A percentile compares a stretch with the other conserved stretches of the same genome.
These are phyloP conservation scores for Nicotiana tomentosiformis DNA, from an alignment of 257 asterid species.

Conservation along the genomic window DNA sequence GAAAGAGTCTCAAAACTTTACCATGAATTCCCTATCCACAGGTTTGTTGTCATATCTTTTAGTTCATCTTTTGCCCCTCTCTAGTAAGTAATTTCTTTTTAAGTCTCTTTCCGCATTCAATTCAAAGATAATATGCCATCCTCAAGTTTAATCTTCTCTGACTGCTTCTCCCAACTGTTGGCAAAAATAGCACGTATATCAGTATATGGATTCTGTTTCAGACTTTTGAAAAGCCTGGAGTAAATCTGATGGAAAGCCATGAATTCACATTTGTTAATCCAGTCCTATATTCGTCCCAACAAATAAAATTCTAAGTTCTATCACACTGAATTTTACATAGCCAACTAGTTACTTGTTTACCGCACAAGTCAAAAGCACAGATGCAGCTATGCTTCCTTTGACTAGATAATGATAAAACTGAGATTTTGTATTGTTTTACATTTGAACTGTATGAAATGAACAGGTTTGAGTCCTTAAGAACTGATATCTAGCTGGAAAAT, in stretches of 20 bases:
- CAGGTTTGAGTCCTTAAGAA: not conserved
- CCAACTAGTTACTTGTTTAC: not conserved
- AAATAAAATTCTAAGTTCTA: not conserved
- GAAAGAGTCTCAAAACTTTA: slow-evolving; percentile 46
- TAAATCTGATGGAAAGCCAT: not conserved
- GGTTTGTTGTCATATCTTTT: slow-evolving; percentile 33
- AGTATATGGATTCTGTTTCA: not conserved
- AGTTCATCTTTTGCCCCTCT: not conserved
- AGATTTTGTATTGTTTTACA: not conserved
- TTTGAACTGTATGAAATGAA: not conserved
- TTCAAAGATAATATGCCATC: not conserved
- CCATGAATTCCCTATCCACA: slow-evolving; percentile 69
- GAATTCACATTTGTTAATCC: not conserved
- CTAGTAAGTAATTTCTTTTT: not conserved
- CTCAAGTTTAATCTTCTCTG: not conserved
- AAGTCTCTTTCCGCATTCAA: not conserved
- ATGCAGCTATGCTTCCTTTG: not conserved
- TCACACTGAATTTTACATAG: not conserved
- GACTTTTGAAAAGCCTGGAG: not conserved
- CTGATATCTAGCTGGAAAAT: not conserved
- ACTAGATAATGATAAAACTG: not conserved
- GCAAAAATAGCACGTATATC: not conserved
- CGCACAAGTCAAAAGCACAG: not conserved
- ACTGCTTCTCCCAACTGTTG: not conserved
- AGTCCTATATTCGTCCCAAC: not conserved